phyloP scores from a whole-genome alignment of 176 grass and related monocot genomes.

The Poa annua region DNA sequence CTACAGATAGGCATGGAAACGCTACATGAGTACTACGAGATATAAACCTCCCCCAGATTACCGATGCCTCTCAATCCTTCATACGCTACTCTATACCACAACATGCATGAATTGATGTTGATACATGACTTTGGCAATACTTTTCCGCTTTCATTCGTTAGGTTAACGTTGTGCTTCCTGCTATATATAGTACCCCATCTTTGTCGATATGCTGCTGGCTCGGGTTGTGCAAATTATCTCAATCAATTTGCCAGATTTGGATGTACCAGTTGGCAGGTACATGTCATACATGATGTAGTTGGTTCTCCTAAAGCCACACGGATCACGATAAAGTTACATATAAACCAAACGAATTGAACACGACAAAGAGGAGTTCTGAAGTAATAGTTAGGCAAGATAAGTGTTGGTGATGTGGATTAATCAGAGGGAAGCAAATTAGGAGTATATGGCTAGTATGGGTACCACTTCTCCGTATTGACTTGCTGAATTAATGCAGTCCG shows the following conservation, averaged over 20 bases:
- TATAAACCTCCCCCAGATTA: background rate
- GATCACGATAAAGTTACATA: too few relatives aligned
- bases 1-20: background rate
- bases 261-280: conserved; percentile 1
- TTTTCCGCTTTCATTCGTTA: background rate
- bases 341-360: too few relatives aligned
- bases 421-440: too few relatives aligned
- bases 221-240: background rate
- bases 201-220: background rate
- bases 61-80: background rate
- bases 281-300: too few relatives aligned
- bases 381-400: too few relatives aligned
- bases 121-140: background rate
- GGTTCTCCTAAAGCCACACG: too few relatives aligned
- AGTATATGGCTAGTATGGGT: too few relatives aligned
- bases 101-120: background rate
- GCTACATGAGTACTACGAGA: background rate
- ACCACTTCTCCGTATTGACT: too few relatives aligned
- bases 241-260: background rate
- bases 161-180: background rate
- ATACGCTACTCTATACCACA: background rate
- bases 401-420: too few relatives aligned
- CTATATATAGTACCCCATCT: background rate
- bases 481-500: too few relatives aligned
- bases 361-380: too few relatives aligned